phyloP scores from a whole-genome alignment of 2,329 filamentous ascomycete genomes.

The Aspergillus hortae region DNA sequence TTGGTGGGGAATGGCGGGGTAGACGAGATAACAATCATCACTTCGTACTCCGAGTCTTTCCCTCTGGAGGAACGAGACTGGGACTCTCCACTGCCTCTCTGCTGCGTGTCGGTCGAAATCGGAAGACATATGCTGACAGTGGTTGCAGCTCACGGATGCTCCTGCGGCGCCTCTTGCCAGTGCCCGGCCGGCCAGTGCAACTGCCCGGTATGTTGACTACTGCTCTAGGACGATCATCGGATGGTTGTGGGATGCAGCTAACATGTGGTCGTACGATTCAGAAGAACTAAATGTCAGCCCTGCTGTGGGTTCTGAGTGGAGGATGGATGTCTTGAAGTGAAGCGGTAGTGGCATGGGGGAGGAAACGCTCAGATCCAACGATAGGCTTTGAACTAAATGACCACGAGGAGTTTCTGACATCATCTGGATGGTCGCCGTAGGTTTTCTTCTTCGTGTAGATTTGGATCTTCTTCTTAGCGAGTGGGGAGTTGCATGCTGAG shows the following conservation, averaged over 20 bases:
- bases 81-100: too few relatives aligned
- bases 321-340: background rate
- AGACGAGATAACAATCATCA: too few relatives aligned
- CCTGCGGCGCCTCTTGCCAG: constrained; percentile 40
- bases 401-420: background rate
- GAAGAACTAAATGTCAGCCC: background rate
- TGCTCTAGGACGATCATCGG: background rate
- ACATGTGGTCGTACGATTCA: background rate
- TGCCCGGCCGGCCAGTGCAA: constrained; percentile 40
- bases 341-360: background rate
- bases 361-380: background rate
- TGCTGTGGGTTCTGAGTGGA: background rate
- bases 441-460: background rate
- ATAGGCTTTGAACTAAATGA: background rate
- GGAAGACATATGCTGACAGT: constrained; percentile 2
- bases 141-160: constrained; percentile 35
- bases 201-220: constrained; percentile 33
- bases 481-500: background rate
- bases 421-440: background rate
- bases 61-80: too few relatives aligned
- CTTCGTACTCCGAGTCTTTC: too few relatives aligned
- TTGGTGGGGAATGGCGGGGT: background rate
- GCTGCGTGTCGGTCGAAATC: background rate
- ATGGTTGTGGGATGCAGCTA: background rate
- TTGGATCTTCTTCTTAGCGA: background rate